These are phyloP conservation scores for Aschersonia sp. DNA, from an alignment of 2,329 filamentous ascomycete genomes.

Conservation along the genomic window DNA sequence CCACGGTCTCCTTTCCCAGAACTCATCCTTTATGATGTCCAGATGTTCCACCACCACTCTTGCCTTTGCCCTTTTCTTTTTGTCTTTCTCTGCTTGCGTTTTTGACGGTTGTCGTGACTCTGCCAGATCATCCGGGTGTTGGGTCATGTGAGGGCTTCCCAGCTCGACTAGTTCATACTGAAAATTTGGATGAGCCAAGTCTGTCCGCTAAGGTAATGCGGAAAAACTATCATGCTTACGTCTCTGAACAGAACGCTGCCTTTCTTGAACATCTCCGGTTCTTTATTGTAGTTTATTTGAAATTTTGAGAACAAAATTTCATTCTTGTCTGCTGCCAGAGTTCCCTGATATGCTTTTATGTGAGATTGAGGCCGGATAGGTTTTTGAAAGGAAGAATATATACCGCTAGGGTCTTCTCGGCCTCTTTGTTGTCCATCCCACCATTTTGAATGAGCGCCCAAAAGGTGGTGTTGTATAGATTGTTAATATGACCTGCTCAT, in stretches of 20 bases:
- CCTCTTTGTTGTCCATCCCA: constrained; percentile 60
- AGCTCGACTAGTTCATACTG: constrained; percentile 60
- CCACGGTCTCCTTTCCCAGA: constrained; percentile 84
- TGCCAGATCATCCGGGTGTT: constrained; percentile 31
- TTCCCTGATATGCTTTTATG: constrained; percentile 41
- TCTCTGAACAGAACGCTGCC: constrained; percentile 82
- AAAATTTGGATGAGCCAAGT: not conserved
- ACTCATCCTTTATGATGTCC: constrained; percentile 90
- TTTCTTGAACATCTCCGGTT: constrained; percentile 83
- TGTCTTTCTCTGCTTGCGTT: constrained; percentile 71
- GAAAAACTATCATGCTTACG: constrained; percentile 26
- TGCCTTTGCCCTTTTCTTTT: constrained; percentile 68
- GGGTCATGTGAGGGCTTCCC: constrained; percentile 27
- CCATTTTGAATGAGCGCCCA: constrained; percentile 76
- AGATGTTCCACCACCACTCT: constrained; percentile 69
- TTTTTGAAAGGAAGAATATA: constrained; percentile 7
- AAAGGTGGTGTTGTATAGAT: constrained; percentile 94
- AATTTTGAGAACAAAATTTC: constrained; percentile 86
- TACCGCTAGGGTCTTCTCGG: constrained; percentile 67
- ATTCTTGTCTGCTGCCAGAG: constrained; percentile 77
- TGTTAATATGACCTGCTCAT: constrained; percentile 80
- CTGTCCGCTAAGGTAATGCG: not conserved
- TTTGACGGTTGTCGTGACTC: constrained; percentile 50
- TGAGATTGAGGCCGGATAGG: constrained; percentile 1
- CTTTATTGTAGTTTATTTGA: constrained; percentile 94